These are phyloP conservation scores for Colletotrichum tabaci DNA, from an alignment of 2,329 filamentous ascomycete species.

Conservation along the genomic window DNA sequence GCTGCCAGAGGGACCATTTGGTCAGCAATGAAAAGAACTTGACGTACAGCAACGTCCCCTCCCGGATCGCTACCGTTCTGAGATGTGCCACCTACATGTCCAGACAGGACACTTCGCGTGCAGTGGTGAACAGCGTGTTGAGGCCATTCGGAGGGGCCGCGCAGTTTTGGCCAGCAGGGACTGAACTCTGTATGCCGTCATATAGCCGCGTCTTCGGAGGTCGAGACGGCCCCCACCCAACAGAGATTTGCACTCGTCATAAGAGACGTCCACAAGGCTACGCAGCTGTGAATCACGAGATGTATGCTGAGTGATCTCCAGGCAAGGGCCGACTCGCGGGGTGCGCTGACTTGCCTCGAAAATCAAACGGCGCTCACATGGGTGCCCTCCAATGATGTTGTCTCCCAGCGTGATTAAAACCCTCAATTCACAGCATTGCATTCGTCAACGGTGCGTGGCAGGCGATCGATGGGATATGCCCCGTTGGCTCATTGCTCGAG, in stretches of 20 bases:
- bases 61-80: constrained; percentile 33
- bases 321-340: constrained; percentile 3
- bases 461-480: constrained; percentile 23
- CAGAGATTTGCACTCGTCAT: constrained; percentile 19
- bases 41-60: constrained; percentile 42
- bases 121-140: constrained; percentile 18
- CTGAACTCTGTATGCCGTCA: constrained; percentile 6
- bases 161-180: not conserved
- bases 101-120: constrained; percentile 22
- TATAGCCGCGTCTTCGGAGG: constrained; percentile 6
- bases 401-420: not conserved
- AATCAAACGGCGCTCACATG: not conserved
- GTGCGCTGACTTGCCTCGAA: constrained; percentile 12
- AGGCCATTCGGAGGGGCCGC: constrained; percentile 6
- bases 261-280: constrained; percentile 10
- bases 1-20: constrained; percentile 55
- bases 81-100: constrained; percentile 15
- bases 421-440: not conserved
- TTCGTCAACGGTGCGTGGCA: constrained; percentile 16
- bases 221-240: constrained; percentile 10
- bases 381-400: not conserved
- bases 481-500: constrained; percentile 16
- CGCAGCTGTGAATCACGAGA: not conserved
- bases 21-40: constrained; percentile 59
- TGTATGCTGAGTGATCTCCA: not conserved